These are phyloP conservation scores for Penicillium carneum DNA, from an alignment of 2,329 filamentous ascomycete species.

Conservation along the genomic window DNA sequence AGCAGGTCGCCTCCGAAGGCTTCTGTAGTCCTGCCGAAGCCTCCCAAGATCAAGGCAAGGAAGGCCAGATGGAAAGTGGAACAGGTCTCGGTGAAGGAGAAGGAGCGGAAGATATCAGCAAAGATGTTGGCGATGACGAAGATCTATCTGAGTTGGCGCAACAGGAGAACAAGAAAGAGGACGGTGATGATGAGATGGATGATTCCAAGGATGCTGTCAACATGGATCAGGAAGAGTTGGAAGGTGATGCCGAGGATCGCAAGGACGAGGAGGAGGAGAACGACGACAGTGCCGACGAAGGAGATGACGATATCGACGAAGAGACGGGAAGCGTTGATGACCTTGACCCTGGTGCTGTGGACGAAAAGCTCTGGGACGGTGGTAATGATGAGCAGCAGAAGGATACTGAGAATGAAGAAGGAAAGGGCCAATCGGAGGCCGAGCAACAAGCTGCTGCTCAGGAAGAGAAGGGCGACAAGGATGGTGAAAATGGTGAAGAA, in stretches of 20 bases:
- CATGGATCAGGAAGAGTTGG: constrained; percentile 83
- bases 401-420: constrained; percentile 78
- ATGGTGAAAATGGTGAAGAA: constrained; percentile 51
- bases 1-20: constrained; percentile 79
- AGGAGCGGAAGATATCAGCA: constrained; percentile 95
- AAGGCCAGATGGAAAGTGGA: constrained; percentile 84
- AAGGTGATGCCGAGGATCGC: constrained; percentile 77
- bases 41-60: constrained; percentile 71
- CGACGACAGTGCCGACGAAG: constrained; percentile 67
- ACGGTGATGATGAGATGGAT: constrained; percentile 52
- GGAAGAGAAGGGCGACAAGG: constrained; percentile 54
- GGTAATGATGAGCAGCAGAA: constrained; percentile 70
- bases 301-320: constrained; percentile 79
- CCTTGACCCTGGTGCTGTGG: constrained; percentile 84
- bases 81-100: constrained; percentile 94
- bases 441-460: constrained; percentile 69
- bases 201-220: constrained; percentile 58
- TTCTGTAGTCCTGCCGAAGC: constrained; percentile 92
- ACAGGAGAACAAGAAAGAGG: constrained; percentile 72
- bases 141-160: constrained; percentile 90
- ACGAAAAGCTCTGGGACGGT: constrained; percentile 99
- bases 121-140: constrained; percentile 92
- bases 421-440: constrained; percentile 58
- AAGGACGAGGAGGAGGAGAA: constrained; percentile 61
- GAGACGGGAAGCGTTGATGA: constrained; percentile 91